A percentile compares a stretch with the other conserved stretches of the same genome.
Evolutionary conservation across 371 early-diverging fungal species (phyloP).

Genomic region (Phascolomyces articulosus): DNA sequence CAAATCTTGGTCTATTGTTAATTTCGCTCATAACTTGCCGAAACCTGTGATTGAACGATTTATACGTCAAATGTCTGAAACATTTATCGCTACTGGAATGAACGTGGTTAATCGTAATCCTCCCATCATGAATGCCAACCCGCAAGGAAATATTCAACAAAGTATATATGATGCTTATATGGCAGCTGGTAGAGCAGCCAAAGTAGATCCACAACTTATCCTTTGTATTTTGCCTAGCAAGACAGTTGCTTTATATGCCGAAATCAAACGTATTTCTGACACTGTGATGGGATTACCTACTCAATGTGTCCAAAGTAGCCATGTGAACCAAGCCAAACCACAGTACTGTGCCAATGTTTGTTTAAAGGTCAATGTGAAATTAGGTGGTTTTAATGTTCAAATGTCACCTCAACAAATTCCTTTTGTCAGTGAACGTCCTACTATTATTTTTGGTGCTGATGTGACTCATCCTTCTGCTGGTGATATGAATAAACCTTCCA

Average conservation of each 20-base stretch:
- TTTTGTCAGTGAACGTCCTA: constrained; percentile 71
- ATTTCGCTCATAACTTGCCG: constrained; percentile 41
- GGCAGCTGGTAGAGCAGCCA: constrained; percentile 69
- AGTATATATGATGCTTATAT: constrained; percentile 72
- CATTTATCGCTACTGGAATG: constrained; percentile 70
- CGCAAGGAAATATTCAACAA: constrained; percentile 66
- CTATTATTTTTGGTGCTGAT: constrained; percentile 96
- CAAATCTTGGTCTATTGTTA: constrained; percentile 81
- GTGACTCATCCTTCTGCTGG: constrained; percentile 90
- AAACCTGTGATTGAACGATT: constrained; percentile 51
- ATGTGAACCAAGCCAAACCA: constrained; percentile 64
- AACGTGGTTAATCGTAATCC: constrained; percentile 60
- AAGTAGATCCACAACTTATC: constrained; percentile 74
- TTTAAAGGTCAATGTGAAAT: constrained; percentile 89
- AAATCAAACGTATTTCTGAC: constrained; percentile 94
- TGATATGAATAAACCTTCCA: constrained; percentile 74
- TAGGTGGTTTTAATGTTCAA: constrained; percentile 80
- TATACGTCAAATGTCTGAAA: constrained; percentile 54
- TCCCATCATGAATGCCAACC: constrained; percentile 74
- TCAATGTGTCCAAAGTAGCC: constrained; percentile 89
- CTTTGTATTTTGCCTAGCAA: constrained; percentile 87
- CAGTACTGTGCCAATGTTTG: constrained; percentile 81
- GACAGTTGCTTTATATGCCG: constrained; percentile 85
- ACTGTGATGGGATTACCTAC: constrained; percentile 89
- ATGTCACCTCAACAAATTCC: constrained; percentile 48